Percentiles rank a stretch among this genome's conserved stretches.
Evolutionary conservation across 352 stramenopile genomes (phyloP).

Genomic region (Pythium diclinum): DNA sequence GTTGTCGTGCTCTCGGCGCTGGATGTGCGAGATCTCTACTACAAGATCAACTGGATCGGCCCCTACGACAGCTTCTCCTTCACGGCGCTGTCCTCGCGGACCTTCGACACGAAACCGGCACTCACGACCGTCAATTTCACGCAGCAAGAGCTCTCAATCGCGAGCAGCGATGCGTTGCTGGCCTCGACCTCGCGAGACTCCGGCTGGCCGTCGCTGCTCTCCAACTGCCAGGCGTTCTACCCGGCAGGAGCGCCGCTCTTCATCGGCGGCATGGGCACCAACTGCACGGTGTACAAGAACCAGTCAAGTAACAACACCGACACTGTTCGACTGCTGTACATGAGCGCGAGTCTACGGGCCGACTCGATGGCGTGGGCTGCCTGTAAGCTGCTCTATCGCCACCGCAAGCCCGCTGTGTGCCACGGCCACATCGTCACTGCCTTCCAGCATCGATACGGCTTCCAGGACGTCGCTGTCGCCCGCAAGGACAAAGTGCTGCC

Average conservation of each 20-base stretch:
- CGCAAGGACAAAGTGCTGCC: conserved; percentile 29
- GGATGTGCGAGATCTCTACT: conserved; percentile 47
- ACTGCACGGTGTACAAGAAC: background rate
- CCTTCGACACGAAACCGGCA: conserved; percentile 16
- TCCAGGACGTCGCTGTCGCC: conserved; percentile 28
- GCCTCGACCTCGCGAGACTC: conserved; percentile 22
- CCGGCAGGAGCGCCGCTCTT: background rate
- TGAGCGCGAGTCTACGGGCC: conserved; percentile 37
- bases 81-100: conserved; percentile 25
- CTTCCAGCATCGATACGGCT: conserved; percentile 38
- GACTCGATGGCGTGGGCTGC: conserved; percentile 51
- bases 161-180: conserved; percentile 21
- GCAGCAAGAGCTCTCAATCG: background rate
- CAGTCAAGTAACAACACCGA: conserved; percentile 5
- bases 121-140: conserved; percentile 4
- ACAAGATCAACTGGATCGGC: conserved; percentile 54
- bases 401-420: conserved; percentile 39
- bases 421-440: conserved; percentile 37
- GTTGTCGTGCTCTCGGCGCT: conserved; percentile 24
- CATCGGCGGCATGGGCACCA: background rate
- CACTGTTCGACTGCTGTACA: conserved; percentile 26
- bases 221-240: conserved; percentile 30
- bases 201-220: conserved; percentile 42
- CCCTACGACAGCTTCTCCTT: conserved; percentile 44
- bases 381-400: conserved; percentile 40